Evolutionary conservation across 345 rosid species (phyloP).

Genomic region (Arabidopsis suecica): DNA sequence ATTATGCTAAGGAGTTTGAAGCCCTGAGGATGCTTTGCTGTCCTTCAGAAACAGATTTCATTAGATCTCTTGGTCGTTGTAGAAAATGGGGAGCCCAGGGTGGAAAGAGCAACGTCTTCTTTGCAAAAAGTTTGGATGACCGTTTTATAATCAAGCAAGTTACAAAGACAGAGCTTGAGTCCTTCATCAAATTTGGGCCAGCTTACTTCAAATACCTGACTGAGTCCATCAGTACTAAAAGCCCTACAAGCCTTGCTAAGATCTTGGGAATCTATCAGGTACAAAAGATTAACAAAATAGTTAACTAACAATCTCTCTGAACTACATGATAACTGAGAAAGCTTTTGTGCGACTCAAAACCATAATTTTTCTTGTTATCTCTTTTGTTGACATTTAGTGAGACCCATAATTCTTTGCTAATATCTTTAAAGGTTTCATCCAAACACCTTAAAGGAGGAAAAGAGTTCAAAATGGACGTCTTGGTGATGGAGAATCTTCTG

Average conservation of each 20-base stretch:
- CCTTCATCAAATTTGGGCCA: constrained; percentile 90
- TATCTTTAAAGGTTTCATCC: constrained; percentile 66
- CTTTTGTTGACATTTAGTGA: constrained; percentile 12
- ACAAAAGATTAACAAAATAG: constrained; percentile 28
- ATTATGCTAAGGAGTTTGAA: constrained; percentile 84
- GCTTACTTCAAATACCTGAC: constrained; percentile 84
- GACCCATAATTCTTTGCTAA: constrained; percentile 25
- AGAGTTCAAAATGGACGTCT: constrained; percentile 89
- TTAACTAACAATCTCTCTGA: constrained; percentile 7
- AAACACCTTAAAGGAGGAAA: constrained; percentile 90
- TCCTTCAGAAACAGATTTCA: constrained; percentile 81
- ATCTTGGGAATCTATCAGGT: constrained; percentile 98
- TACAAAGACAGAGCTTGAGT: constrained; percentile 94
- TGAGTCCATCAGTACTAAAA: constrained; percentile 68
- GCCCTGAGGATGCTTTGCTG: constrained; percentile 86
- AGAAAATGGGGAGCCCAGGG: constrained; percentile 99
- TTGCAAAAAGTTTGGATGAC: constrained; percentile 95
- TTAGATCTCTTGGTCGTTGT: constrained; percentile 94
- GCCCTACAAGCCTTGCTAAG: constrained; percentile 96
- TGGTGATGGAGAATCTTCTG: constrained; percentile 98
- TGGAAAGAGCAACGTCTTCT: constrained; percentile 98
- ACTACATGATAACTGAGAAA: constrained; percentile 3
- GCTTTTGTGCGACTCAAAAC: background rate
- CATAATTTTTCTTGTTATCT: background rate
- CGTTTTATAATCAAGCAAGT: constrained; percentile 96